Evolutionary conservation across 2,329 filamentous ascomycete genomes (phyloP).

Genomic region (Aspergillus sp.): DNA sequence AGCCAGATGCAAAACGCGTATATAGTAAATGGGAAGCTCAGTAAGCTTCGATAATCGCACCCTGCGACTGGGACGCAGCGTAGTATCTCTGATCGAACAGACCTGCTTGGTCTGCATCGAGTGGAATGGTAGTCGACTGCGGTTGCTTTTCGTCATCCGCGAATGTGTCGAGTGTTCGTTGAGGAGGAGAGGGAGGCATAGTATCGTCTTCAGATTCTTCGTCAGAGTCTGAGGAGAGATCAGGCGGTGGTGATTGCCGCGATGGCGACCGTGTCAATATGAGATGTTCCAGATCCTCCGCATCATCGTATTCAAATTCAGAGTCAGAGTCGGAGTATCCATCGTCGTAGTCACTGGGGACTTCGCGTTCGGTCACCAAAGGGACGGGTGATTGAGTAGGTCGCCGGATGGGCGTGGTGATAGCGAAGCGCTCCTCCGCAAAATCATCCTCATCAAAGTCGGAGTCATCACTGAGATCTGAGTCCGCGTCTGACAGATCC

Average conservation of each 20-base stretch:
- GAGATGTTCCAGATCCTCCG: slow-evolving; percentile 55
- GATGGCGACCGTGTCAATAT: slow-evolving; percentile 63
- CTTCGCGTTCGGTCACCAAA: slow-evolving; percentile 23
- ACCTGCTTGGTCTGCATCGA: slow-evolving; percentile 30
- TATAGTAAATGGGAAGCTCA: slow-evolving; percentile 17
- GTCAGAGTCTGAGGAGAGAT: slow-evolving; percentile 63
- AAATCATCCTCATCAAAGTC: slow-evolving; percentile 40
- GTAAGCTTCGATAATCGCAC: slow-evolving; percentile 45
- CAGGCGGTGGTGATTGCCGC: slow-evolving; percentile 57
- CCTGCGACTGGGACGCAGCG: slow-evolving; percentile 37
- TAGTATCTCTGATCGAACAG: slow-evolving; percentile 47
- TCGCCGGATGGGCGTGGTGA: slow-evolving; percentile 32
- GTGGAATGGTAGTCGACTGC: slow-evolving; percentile 35
- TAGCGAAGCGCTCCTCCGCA: slow-evolving; percentile 25
- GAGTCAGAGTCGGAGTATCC: slow-evolving; percentile 46
- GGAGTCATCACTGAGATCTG: slow-evolving; percentile 48
- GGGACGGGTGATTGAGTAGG: slow-evolving; percentile 27
- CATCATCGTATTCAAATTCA: slow-evolving; percentile 49
- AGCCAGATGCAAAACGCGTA: slow-evolving; percentile 7
- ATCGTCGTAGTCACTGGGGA: slow-evolving; percentile 26
- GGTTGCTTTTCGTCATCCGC: slow-evolving; percentile 54
- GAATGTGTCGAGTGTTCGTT: slow-evolving; percentile 52
- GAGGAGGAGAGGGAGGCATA: slow-evolving; percentile 63
- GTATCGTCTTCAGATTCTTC: slow-evolving; percentile 61
- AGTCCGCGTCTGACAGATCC: slow-evolving; percentile 53